Evolutionary conservation across 2,329 filamentous ascomycete species (phyloP), one percentile per base, ranked within the genome.

Genomic region (Beauveria pseudobassiana): DNA sequence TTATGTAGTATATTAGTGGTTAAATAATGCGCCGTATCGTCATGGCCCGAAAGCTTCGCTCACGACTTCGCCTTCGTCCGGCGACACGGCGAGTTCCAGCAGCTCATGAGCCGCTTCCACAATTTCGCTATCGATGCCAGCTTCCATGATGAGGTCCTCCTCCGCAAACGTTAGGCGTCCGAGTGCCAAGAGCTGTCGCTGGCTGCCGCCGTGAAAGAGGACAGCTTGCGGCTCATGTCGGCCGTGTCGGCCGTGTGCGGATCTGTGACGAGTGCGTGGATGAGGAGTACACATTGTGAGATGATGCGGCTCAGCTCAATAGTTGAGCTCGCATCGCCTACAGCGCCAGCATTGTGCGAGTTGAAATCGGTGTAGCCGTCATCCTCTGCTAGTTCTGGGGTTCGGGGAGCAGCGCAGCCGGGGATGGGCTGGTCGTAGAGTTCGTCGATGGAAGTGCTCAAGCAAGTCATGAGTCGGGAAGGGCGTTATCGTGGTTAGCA

Each of bases 91-190:
- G 64, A 91, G 79, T 71, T 96, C 91, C 45, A 98, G 74, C 64
- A 99, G 78, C 69, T 89, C 86, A 67, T 93, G 87, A 3, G 95
- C 93, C 73, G 88, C 86, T 65, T 93, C 90, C 1, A 88, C 84
- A 1, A 91, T 90, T 65, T 91, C 90, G 30, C 88, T 84, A 42
- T 89, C 88, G 59, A 96, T 88, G 0, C 87, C 87, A 1, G 80
- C 79, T 73, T 97, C 92, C 30, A 96, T 80, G 12, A 95, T 82
- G 9, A 90, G 74, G 34, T 91, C 88, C 64, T 96, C 91, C 55
- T 87, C 85, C 6, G 86, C 87, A 72, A 96, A 97, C 0, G 90
- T 91, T n/a, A 98, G 76, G 48, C 93, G 78, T 0, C 91, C 92
- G 50, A 99, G 77, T 2, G 86, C 86, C 10, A 97, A 83, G 1